Evolutionary conservation across 371 early-diverging fungal species (phyloP).

Genomic region (Capillidium heterosporum): DNA sequence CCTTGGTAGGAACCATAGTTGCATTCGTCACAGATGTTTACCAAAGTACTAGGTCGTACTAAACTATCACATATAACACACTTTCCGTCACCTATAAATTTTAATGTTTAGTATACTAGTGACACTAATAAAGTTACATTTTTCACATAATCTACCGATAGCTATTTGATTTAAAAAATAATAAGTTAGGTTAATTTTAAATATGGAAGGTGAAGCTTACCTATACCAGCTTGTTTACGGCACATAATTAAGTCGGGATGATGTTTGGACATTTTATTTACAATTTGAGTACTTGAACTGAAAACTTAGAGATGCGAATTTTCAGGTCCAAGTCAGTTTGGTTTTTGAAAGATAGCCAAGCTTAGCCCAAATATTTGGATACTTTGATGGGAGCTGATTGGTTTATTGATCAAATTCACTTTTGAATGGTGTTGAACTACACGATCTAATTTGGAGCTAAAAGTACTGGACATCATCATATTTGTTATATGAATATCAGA

Average conservation of each 20-base stretch:
- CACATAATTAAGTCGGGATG: constrained; percentile 92
- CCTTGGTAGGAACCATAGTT: constrained; percentile 87
- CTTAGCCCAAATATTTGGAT: no score
- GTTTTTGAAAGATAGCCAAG: no score
- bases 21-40: constrained; percentile 91
- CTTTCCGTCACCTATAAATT: constrained; percentile 45
- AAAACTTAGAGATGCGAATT: no score
- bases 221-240: constrained; percentile 86
- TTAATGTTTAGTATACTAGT: background rate
- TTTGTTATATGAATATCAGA: no score
- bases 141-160: constrained; percentile 89
- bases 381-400: no score
- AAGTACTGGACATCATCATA: no score
- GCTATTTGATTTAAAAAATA: constrained; percentile 19
- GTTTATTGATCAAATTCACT: no score
- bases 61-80: constrained; percentile 93
- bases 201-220: constrained; percentile 11
- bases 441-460: no score
- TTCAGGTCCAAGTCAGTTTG: no score
- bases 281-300: no score
- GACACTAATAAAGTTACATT: constrained; percentile 17
- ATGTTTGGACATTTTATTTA: constrained; percentile 69
- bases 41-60: constrained; percentile 27
- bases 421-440: no score
- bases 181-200: background rate